A percentile compares a stretch with the other conserved stretches of the same genome.
phyloP scores from a whole-genome alignment of 768 basidiomycete species.

The Tricholoma furcatifolium region DNA sequence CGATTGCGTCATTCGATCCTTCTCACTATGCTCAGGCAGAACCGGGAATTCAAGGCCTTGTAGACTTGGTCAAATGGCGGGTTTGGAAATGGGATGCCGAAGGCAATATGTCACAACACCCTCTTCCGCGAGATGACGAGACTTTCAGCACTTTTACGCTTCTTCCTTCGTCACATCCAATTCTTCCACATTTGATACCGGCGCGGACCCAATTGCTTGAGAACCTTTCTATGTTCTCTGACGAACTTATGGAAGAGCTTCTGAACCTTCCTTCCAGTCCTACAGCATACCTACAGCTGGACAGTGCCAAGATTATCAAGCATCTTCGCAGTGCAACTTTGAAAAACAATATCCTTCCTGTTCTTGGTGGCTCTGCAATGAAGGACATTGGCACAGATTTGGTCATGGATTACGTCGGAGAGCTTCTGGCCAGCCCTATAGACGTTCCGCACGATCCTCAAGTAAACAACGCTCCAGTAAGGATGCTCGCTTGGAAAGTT shows the following conservation, averaged over 20 bases:
- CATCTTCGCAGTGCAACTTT: slow-evolving; percentile 70
- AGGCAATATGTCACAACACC: slow-evolving; percentile 39
- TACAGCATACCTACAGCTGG: slow-evolving; percentile 65
- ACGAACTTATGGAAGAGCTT: slow-evolving; percentile 74
- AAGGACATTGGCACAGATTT: slow-evolving; percentile 80
- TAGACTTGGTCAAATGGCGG: slow-evolving; percentile 84
- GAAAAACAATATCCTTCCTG: slow-evolving; percentile 65
- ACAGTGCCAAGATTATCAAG: slow-evolving; percentile 49
- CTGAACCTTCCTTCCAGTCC: slow-evolving; percentile 55
- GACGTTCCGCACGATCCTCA: slow-evolving; percentile 56
- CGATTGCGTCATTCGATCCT: slow-evolving; percentile 74
- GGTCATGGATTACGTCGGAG: slow-evolving; percentile 79
- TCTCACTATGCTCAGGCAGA: slow-evolving; percentile 68
- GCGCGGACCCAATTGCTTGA: slow-evolving; percentile 76
- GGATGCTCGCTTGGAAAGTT: slow-evolving; percentile 85
- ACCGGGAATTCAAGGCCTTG: slow-evolving; percentile 81
- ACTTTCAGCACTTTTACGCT: slow-evolving; percentile 39
- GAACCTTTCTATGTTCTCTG: slow-evolving; percentile 76
- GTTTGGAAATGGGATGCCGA: slow-evolving; percentile 71
- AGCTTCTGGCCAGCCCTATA: slow-evolving; percentile 73
- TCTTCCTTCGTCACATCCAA: slow-evolving; percentile 62
- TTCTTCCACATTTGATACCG: slow-evolving; percentile 60
- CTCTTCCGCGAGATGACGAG: slow-evolving; percentile 52
- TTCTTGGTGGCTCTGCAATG: slow-evolving; percentile 81
- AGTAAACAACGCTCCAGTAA: slow-evolving; percentile 47